phyloP scores from a whole-genome alignment of 2,329 filamentous ascomycete species.

The Paraphaeosphaeria minitans region DNA sequence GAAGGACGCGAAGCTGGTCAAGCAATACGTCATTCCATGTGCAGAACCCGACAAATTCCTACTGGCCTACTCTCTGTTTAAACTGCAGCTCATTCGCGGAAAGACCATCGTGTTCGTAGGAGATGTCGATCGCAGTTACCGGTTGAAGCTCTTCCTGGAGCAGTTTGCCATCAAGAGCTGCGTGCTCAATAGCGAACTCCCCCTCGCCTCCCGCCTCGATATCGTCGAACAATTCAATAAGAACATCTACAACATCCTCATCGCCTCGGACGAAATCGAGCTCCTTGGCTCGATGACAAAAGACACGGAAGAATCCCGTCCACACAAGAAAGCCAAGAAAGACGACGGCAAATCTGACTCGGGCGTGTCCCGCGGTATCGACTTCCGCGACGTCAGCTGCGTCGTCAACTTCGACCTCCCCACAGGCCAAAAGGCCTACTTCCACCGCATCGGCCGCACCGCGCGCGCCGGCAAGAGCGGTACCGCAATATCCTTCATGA shows the following conservation, averaged over 20 bases:
- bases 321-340: conserved; percentile 63
- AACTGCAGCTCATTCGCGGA: conserved; percentile 89
- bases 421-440: conserved; percentile 85
- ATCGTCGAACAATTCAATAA: conserved; percentile 98
- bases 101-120: conserved; percentile 86
- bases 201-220: conserved; percentile 89
- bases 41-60: conserved; percentile 98
- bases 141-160: conserved; percentile 92
- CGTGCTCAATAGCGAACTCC: conserved; percentile 91
- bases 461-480: conserved; percentile 88
- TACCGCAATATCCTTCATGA: conserved; percentile 94
- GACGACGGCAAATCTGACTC: conserved; percentile 80
- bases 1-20: conserved; percentile 74
- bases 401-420: conserved; percentile 98
- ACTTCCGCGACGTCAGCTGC: conserved; percentile 83
- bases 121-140: conserved; percentile 87
- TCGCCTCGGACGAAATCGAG: conserved; percentile 91
- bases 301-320: conserved; percentile 42
- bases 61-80: conserved; percentile 91
- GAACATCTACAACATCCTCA: conserved; percentile 96
- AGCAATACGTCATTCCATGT: conserved; percentile 88
- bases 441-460: conserved; percentile 94
- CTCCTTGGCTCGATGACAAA: conserved; percentile 66
- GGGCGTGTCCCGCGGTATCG: conserved; percentile 92
- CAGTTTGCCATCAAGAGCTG: conserved; percentile 95